Base-by-base conservation (phyloP, 202 grass and related monocot genomes). In the Tripidium arundinaceum region DNA sequence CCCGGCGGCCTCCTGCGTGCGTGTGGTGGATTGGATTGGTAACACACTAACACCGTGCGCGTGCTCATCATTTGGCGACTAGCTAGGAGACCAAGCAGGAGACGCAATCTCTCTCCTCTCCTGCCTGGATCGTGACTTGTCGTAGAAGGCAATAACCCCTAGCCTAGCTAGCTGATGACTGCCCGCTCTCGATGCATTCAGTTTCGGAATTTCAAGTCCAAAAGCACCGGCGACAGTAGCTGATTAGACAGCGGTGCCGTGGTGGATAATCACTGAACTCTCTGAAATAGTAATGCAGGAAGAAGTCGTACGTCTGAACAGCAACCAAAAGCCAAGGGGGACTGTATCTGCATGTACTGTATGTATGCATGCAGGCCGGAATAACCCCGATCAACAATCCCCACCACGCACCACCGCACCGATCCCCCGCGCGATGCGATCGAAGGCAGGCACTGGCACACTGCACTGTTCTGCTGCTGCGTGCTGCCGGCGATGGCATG, bases 111-210 rank as follows among this genome's bases (percentile, higher is more conserved):
- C 18, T 19, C 18, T 36, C 29, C 34, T 36, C 12, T 38, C 7
- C 8, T 68, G 34, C 22, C 47, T 45, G 49, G 81, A 83, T 69
- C 37, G 46, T 41, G 81, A 83, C 68, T 41, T 83, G 68, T 72
- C 75, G 61, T 68, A 62, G 47, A 73, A 73, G 27, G 34, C 57
- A 81, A 63, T n/a, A 15, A n/a, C n/a, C n/a, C 27, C 27, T 10
- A 16, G n/a, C n/a, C 37, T 38, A 38, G 31, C 29, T 33, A 33
- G 31, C 31, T 33, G 31, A 33, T 33, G 31, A n/a, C n/a, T n/a
- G n/a, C n/a, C n/a, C n/a, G n/a, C n/a, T n/a, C n/a, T n/a, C n/a
- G n/a, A n/a, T n/a, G n/a, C n/a, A n/a, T 36, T 36, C 34, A 6
- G 34, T 36, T 36, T 36, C 34, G 29, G 29, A 31, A 31, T 31